Evolutionary conservation across 352 stramenopile genomes (phyloP), one percentile per base, ranked within the genome.

Genomic region (Halophytophthora polymorphica): DNA sequence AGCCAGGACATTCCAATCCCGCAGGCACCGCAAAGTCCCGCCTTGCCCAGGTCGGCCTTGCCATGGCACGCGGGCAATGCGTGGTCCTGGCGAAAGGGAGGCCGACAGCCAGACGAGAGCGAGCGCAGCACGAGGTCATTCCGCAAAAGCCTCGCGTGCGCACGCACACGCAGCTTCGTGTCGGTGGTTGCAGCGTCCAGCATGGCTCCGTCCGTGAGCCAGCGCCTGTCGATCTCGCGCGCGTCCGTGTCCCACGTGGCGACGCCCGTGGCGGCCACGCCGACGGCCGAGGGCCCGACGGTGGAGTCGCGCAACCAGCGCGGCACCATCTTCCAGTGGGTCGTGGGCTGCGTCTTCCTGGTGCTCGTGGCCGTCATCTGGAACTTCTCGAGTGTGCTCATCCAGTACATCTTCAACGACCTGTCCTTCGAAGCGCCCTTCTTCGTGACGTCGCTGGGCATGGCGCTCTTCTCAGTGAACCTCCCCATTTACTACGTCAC

Each of bases 371-470:
- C 77, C 23, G 47, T 87, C 33, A 88, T 90, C 53, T 90, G 80
- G 80, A 85, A 82, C 47, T 83, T 84, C 46, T 83, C 84, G 5
- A 91, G 77, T 43, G 82, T 95, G 15, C 53, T 94, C 25, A 78
- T 92, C 50, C 86, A 95, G 68, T 90, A 90, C 61, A 88, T 95
- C 39, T 92, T 91, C 69, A 68, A 86, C 42, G 83, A 94, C 58
- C 50, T 94, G 50, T 72, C 65, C 10, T 95, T 90, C 66, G 65
- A 90, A 39, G 69, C 66, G 6, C 86, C 86, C 18, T 93, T 96
- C 67, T 88, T 93, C 52, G 63, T 96, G 21, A 93, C 85, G 17
- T 92, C 88, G 54, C 69, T 93, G 36, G 77, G 74, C 46, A 93
- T 81, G 59, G 69, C 73, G 22, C 64, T 95, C 22, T 90, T 95